Evolutionary conservation across 129 eudicot genomes (phyloP).

Genomic region (Gnaphalium uliginosum): DNA sequence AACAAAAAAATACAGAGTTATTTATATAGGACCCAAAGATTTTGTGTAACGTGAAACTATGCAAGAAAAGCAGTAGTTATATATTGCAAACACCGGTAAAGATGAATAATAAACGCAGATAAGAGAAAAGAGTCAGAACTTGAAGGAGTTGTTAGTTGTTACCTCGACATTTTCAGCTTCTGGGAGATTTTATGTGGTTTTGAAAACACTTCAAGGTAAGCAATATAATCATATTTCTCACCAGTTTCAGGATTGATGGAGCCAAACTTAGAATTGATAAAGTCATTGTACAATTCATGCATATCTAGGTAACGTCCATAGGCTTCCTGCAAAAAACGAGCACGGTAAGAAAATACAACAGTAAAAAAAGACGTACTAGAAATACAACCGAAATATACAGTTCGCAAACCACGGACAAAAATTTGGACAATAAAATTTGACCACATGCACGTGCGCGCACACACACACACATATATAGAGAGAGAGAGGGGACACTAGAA

Average conservation of each 20-base stretch:
- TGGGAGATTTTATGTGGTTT: slow-evolving; percentile 66
- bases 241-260: slow-evolving; percentile 30
- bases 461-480: neutral
- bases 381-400: neutral
- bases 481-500: neutral
- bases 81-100: neutral
- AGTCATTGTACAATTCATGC: slow-evolving; percentile 82
- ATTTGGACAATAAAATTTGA: neutral
- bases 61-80: neutral
- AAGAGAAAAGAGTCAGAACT: neutral
- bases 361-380: neutral
- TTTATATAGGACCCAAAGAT: neutral
- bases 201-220: slow-evolving; percentile 78
- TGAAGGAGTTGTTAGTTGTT: neutral
- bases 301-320: slow-evolving; percentile 87
- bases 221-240: slow-evolving; percentile 64
- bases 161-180: slow-evolving; percentile 79
- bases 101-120: neutral
- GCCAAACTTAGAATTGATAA: slow-evolving; percentile 85
- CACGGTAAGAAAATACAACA: neutral
- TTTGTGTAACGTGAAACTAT: neutral
- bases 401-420: neutral
- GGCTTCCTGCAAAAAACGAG: slow-evolving; percentile 68
- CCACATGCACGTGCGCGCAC: no score
- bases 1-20: neutral